These are phyloP conservation scores for Cyberlindnera mrakii DNA, from an alignment of 805 yeast species.

Conservation along the genomic window DNA sequence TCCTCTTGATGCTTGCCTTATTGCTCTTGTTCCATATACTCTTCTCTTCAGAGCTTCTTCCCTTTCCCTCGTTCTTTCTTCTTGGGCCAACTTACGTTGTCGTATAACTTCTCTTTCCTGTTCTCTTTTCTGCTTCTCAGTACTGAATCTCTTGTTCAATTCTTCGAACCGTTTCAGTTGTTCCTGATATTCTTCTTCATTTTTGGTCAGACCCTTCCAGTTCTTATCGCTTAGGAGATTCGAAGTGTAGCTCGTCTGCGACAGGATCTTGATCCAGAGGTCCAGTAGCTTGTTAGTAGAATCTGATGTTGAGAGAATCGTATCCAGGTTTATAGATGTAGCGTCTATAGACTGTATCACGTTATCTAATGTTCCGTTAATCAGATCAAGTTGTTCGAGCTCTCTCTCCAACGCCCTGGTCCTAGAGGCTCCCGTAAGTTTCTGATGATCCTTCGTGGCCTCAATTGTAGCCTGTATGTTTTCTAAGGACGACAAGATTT, in stretches of 20 bases:
- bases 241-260: constrained; percentile 53
- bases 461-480: constrained; percentile 3
- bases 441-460: constrained; percentile 8
- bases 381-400: constrained; percentile 15
- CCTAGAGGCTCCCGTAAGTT: constrained; percentile 14
- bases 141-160: constrained; percentile 21
- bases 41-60: constrained; percentile 24
- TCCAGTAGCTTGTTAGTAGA: constrained; percentile 46
- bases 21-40: constrained; percentile 21
- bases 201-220: constrained; percentile 31
- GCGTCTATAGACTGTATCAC: constrained; percentile 18
- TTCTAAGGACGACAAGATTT: constrained; percentile 3
- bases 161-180: constrained; percentile 24
- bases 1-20: constrained; percentile 1
- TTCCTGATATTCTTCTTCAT: constrained; percentile 18
- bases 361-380: constrained; percentile 16
- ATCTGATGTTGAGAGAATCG: constrained; percentile 30
- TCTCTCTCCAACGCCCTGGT: constrained; percentile 20
- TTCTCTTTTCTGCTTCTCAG: constrained; percentile 20
- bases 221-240: constrained; percentile 37
- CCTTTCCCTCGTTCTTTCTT: constrained; percentile 18
- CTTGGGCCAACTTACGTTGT: constrained; percentile 14
- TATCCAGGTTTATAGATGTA: constrained; percentile 14
- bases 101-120: constrained; percentile 19
- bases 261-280: constrained; percentile 55